A percentile compares a stretch with the other conserved stretches of the same genome.
These are phyloP conservation scores for Fusarium neocosmosporiellum DNA, from an alignment of 2,329 filamentous ascomycete genomes.

Conservation along the genomic window DNA sequence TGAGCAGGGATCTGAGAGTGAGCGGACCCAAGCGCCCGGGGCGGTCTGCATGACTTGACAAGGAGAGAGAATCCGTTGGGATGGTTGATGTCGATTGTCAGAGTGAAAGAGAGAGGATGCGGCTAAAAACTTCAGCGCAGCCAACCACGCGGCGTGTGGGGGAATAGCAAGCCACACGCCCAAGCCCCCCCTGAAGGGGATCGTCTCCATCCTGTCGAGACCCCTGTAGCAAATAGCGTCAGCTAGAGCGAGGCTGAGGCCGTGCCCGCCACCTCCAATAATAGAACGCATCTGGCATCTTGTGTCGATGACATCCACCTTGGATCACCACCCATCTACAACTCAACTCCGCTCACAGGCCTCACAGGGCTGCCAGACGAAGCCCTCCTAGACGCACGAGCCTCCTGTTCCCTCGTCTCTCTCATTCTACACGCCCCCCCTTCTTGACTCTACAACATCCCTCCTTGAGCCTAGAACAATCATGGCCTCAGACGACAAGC, in stretches of 20 bases:
- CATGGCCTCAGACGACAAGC: constrained; percentile 47
- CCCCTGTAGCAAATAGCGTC: constrained; percentile 29
- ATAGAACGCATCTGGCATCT: constrained; percentile 34
- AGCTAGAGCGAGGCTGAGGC: constrained; percentile 35
- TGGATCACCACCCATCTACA: not conserved
- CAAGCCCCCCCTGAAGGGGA: constrained; percentile 16
- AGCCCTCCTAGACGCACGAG: constrained; percentile 27
- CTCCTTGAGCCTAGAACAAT: not conserved
- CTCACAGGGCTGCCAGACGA: constrained; percentile 17
- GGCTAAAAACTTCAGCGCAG: constrained; percentile 25
- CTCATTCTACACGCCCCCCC: constrained; percentile 14
- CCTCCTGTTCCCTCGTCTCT: constrained; percentile 24
- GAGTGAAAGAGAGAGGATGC: constrained; percentile 15
- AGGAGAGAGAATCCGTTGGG: not conserved
- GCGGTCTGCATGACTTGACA: not conserved
- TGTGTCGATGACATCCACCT: constrained; percentile 26
- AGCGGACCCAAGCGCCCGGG: constrained; percentile 24
- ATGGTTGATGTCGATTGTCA: constrained; percentile 3
- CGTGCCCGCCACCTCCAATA: constrained; percentile 39
- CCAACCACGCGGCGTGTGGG: constrained; percentile 23
- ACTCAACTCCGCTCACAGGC: constrained; percentile 16
- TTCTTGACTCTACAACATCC: not conserved
- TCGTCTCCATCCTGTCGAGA: too few relatives aligned
- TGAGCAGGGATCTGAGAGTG: constrained; percentile 32
- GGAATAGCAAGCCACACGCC: constrained; percentile 15